Evolutionary conservation across 2,329 filamentous ascomycete genomes (phyloP).

Genomic region (Verticillium albo-atrum): DNA sequence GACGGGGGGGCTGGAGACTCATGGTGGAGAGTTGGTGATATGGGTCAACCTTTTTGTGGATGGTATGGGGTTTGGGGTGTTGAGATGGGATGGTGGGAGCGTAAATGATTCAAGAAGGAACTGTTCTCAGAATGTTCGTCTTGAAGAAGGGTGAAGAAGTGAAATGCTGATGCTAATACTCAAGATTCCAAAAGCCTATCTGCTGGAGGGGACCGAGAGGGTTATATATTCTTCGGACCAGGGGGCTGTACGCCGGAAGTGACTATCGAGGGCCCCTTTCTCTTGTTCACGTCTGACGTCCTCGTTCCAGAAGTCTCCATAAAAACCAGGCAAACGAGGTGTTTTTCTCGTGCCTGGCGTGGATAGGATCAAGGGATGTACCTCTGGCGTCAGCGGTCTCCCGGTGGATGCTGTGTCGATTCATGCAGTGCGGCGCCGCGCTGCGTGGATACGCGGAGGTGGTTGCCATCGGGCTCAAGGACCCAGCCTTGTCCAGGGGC

Average conservation of each 20-base stretch:
- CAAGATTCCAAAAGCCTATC: background rate
- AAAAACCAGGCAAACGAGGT: slow-evolving; percentile 14
- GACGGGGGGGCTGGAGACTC: background rate
- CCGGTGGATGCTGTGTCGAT: background rate
- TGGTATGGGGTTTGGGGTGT: background rate
- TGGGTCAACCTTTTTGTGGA: background rate
- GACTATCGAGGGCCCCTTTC: background rate
- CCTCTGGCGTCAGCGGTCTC: slow-evolving; percentile 1
- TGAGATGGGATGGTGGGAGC: background rate
- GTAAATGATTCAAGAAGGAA: background rate
- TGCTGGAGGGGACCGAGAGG: background rate
- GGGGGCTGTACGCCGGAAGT: background rate
- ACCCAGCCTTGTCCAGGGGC: background rate
- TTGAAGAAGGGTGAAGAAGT: background rate
- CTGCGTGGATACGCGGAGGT: slow-evolving; percentile 1
- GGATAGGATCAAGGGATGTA: background rate
- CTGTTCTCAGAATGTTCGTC: background rate
- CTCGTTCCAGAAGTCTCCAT: slow-evolving; percentile 6
- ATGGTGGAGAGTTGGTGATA: background rate
- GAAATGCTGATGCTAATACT: background rate
- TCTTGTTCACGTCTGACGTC: background rate
- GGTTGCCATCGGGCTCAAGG: background rate
- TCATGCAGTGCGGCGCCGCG: background rate
- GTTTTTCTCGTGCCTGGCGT: background rate
- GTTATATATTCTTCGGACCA: background rate